Base-by-base conservation (phyloP, 2,329 filamentous ascomycete species). In the Polychaeton citri region DNA sequence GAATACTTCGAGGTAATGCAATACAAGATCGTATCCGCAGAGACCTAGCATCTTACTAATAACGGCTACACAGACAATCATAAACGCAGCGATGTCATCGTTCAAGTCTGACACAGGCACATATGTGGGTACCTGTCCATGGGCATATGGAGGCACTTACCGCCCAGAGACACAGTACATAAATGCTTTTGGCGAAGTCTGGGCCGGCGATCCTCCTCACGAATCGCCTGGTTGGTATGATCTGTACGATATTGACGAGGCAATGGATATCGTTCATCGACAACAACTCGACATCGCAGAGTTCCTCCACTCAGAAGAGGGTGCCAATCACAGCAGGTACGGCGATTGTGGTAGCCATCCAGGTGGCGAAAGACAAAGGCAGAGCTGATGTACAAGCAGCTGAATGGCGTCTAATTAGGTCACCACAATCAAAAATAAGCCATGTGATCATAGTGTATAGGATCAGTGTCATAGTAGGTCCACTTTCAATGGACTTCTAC, bases 171-270 rank as follows among this genome's bases (percentile, higher is more conserved):
- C 55, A n/a, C 53, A 61, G 40, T 35, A 46, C 20, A 46, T 46
- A 6, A 58, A 61, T 40, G 51, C 52, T 5, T 60, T 61, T 37
- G 58, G 57, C 2, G 58, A 60, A 52, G 50, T 61, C 0, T 61
- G 58, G 58, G 58, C 58, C 1, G 58, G 58, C 3, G 58, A 61
- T 34, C 58, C 58, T 13, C 58, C 58, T 1, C 58, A 61, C 37
- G 58, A 61, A 41, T 44, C 44, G 4, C 57, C 58, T 1, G 58
- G 58, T 0, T 61, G 58, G 58, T 61, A 61, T 35, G 58, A 60
- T 41, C 24, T 61, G 30, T 61, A 61, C 30, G 55, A 61, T 37
- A 51, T 49, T 5, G 57, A 60, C 37, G 39, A 54, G 32, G 55
- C 57, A 5, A 59, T 61, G 56, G 43, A 56, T 16, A 55, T 60